phyloP scores from a whole-genome alignment of 768 basidiomycete genomes.

The Russula dissimulans region DNA sequence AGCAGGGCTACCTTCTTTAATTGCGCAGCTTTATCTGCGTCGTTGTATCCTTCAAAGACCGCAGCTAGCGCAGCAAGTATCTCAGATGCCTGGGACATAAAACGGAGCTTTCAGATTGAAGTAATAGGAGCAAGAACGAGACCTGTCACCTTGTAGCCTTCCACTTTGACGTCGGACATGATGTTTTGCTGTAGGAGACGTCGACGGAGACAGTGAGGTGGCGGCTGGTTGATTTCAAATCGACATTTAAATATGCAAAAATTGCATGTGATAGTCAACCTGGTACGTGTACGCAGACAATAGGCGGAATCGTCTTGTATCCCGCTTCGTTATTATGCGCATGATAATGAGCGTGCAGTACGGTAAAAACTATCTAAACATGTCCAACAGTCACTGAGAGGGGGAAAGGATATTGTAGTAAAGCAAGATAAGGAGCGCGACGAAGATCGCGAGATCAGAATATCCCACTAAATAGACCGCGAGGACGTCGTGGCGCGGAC shows the following conservation, averaged over 20 bases:
- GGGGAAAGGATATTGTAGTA: background rate
- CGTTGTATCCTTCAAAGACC: slow-evolving; percentile 44
- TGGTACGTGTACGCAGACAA: no score
- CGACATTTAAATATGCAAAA: background rate
- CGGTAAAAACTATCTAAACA: background rate
- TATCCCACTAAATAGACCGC: slow-evolving; percentile 71
- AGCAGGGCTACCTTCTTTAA: slow-evolving; percentile 57
- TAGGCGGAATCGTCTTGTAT: background rate
- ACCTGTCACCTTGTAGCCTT: slow-evolving; percentile 15
- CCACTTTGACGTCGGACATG: slow-evolving; percentile 19
- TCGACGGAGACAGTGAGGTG: no score
- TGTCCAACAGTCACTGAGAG: background rate
- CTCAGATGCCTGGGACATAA: slow-evolving; percentile 48
- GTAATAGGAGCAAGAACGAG: background rate
- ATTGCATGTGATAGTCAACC: background rate
- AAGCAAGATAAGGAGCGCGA: background rate
- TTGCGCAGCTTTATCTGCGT: slow-evolving; percentile 54
- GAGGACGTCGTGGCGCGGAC: slow-evolving; percentile 59
- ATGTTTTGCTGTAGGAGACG: background rate
- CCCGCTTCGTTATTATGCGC: background rate
- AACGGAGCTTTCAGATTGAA: background rate
- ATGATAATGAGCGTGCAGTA: slow-evolving; percentile 5
- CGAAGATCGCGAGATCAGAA: slow-evolving; percentile 35
- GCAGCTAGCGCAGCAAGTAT: slow-evolving; percentile 45
- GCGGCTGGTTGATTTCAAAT: no score